Evolutionary conservation across 352 stramenopile species (phyloP).

Genomic region (Phytopythium chamaehyphon): DNA sequence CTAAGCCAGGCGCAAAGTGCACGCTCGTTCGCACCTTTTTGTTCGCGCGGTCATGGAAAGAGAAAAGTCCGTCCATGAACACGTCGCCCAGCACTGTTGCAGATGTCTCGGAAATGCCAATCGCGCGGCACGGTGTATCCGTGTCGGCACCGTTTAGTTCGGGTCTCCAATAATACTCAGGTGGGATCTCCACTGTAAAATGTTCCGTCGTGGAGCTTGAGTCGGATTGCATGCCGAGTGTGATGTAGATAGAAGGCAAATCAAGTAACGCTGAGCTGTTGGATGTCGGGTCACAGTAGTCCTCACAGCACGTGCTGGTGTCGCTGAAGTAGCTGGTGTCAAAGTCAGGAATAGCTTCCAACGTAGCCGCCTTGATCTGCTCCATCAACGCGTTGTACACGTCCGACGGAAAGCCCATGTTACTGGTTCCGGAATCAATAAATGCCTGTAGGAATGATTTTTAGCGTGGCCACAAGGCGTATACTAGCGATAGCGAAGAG

Average conservation of each 20-base stretch:
- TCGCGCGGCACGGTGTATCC: constrained; percentile 52
- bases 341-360: constrained; percentile 54
- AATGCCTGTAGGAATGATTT: constrained; percentile 43
- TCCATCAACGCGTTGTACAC: constrained; percentile 77
- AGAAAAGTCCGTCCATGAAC: constrained; percentile 83
- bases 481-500: neutral
- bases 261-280: constrained; percentile 43
- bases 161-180: constrained; percentile 79
- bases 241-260: constrained; percentile 76
- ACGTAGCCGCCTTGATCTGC: constrained; percentile 56
- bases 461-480: no score
- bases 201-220: constrained; percentile 47
- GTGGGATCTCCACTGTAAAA: constrained; percentile 76
- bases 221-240: constrained; percentile 48
- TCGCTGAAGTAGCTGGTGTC: constrained; percentile 71
- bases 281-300: constrained; percentile 68
- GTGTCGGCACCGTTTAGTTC: constrained; percentile 67
- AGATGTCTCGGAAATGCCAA: constrained; percentile 72
- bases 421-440: constrained; percentile 79
- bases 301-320: constrained; percentile 59
- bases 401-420: constrained; percentile 67
- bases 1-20: no score
- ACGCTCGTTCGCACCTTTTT: constrained; percentile 18
- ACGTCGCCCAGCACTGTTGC: constrained; percentile 73
- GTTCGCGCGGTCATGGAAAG: constrained; percentile 67